These are phyloP conservation scores for Talaromyces proteolyticus DNA, from an alignment of 495 filamentous ascomycete genomes.

Conservation along the genomic window DNA sequence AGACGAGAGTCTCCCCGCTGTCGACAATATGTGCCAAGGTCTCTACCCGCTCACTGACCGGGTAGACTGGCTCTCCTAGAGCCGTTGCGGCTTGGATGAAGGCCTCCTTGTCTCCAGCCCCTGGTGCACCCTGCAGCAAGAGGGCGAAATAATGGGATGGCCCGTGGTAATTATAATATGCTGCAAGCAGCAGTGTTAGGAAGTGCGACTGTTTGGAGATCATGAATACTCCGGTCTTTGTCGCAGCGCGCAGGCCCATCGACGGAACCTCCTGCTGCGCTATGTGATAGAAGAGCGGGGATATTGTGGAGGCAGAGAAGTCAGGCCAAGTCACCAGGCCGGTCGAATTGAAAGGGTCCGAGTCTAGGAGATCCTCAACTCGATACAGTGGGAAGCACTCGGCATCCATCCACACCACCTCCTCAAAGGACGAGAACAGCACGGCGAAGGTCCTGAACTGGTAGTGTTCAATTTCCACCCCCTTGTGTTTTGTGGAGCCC, in stretches of 20 bases:
- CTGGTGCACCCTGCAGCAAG: constrained; percentile 48
- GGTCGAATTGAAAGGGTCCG: constrained; percentile 44
- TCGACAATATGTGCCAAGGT: constrained; percentile 30
- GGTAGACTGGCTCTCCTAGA: constrained; percentile 41
- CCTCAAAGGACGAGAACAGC: constrained; percentile 54
- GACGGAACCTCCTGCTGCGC: constrained; percentile 37
- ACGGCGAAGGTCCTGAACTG: constrained; percentile 59
- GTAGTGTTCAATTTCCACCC: constrained; percentile 36
- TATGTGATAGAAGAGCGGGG: constrained; percentile 48
- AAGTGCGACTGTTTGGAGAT: constrained; percentile 51
- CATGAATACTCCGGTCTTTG: constrained; percentile 53
- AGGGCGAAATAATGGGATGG: constrained; percentile 53
- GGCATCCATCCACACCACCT: constrained; percentile 58
- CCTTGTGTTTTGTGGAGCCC: constrained; percentile 11
- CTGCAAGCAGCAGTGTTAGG: constrained; percentile 45
- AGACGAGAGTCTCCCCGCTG: constrained; percentile 24
- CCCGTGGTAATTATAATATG: constrained; percentile 61
- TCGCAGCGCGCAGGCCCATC: constrained; percentile 32
- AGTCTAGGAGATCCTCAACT: constrained; percentile 43
- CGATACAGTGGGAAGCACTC: constrained; percentile 49
- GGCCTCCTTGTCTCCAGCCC: constrained; percentile 62
- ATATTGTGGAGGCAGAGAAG: constrained; percentile 50
- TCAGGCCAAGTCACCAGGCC: constrained; percentile 59
- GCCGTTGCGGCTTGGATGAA: constrained; percentile 51
- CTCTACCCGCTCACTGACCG: constrained; percentile 39